Evolutionary conservation across 805 yeast genomes (phyloP), one percentile per base, ranked within the genome.

Genomic region (Yamadazyma insecticola): DNA sequence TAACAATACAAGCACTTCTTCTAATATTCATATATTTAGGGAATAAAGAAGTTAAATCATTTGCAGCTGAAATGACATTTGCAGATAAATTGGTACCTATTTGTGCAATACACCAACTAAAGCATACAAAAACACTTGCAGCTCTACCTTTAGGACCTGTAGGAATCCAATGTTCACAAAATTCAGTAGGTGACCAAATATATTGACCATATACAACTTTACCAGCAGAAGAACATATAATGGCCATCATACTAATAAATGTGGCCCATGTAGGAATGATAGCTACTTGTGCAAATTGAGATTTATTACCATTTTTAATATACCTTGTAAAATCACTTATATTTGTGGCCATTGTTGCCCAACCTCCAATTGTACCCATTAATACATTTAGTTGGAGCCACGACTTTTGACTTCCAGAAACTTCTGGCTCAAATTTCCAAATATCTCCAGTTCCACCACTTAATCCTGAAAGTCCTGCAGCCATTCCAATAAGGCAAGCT

Each of bases 171-270:
- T 56, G 40, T 3, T 47, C 49, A 31, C 62, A 58, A 39, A 65
- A 63, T 28, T 53, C 57, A 5, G 65, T 50, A 26, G 72, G 73
- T 19, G 61, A 51, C 72, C 72, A 69, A 26, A 65, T 58, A 16
- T 57, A 57, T n/a, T 56, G 50, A 3, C 70, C 71, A 35, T 58
- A 63, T 23, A 61, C 45, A 23, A 56, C 39, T 30, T 59, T 55
- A 13, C 69, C 62, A 4, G 63, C 53, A 16, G 60, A 51, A 4
- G 60, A 48, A 6, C 54, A 54, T n/a, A 57, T 43, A 24, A 57
- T 47, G 12, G 62, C 63, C 39, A 40, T 32, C 37, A 38, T 38
- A 10, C 36, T 38, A 6, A 40, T 38, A 22, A 33, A 30, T 5
- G 33, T 30, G 8, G 37, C 38, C 26, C 31, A 37, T 6, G 26